Percentiles rank a stretch among this genome's conserved stretches.
Evolutionary conservation across 768 basidiomycete species (phyloP).

Genomic region (Russula ochroleuca): DNA sequence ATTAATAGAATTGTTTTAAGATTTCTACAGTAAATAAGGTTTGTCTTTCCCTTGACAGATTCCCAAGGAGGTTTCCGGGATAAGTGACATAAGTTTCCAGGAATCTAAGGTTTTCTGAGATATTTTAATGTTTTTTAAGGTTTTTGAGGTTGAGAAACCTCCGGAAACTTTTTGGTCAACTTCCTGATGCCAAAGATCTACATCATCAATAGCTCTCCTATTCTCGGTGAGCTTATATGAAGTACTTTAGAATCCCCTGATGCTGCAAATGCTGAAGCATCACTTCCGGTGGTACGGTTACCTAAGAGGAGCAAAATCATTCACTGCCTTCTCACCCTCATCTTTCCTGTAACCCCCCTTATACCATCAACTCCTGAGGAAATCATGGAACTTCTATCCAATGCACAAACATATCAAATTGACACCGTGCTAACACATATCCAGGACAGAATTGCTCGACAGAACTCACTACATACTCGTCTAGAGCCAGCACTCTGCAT

Average conservation of each 20-base stretch:
- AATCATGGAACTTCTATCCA: constrained; percentile 3
- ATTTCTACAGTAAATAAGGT: too few relatives aligned
- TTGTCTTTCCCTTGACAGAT: too few relatives aligned
- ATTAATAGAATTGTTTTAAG: too few relatives aligned
- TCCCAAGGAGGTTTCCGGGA: too few relatives aligned
- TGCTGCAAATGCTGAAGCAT: neutral
- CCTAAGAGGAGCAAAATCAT: neutral
- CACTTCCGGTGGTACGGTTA: neutral
- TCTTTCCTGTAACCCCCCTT: neutral
- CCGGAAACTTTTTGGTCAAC: too few relatives aligned
- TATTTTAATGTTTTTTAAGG: too few relatives aligned
- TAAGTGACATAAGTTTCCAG: too few relatives aligned
- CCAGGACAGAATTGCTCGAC: neutral
- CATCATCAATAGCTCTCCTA: neutral
- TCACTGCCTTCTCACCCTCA: constrained; percentile 14
- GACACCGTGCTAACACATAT: neutral
- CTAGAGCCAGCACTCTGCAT: constrained; percentile 4
- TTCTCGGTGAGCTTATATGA: neutral
- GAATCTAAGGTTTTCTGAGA: too few relatives aligned
- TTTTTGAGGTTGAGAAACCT: too few relatives aligned
- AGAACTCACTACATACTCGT: neutral
- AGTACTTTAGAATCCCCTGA: neutral
- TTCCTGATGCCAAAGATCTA: neutral
- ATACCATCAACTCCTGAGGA: neutral
- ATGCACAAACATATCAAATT: constrained; percentile 10